A percentile compares a stretch with the other conserved stretches of the same genome.
These are phyloP conservation scores for Colletotrichum plurivorum DNA, from an alignment of 2,329 filamentous ascomycete species.

Conservation along the genomic window DNA sequence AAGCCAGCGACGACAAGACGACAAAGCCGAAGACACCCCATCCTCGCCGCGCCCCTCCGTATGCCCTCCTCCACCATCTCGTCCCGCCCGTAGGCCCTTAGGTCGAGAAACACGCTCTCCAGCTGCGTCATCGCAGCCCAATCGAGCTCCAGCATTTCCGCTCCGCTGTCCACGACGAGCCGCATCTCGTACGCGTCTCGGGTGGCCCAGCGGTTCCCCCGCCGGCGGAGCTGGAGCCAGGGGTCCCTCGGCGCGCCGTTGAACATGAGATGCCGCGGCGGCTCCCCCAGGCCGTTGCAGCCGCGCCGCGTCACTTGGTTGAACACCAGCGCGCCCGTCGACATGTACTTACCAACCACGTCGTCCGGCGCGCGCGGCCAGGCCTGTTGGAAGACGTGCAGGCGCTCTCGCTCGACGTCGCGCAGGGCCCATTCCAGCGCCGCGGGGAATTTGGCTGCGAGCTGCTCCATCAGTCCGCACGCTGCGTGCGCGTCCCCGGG, in stretches of 20 bases:
- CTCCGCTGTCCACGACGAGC: constrained; percentile 15
- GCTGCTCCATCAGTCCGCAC: background rate
- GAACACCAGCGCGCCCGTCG: constrained; percentile 21
- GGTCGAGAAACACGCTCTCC: constrained; percentile 36
- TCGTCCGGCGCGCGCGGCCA: constrained; percentile 10
- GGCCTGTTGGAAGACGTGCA: constrained; percentile 15
- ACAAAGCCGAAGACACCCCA: constrained; percentile 28
- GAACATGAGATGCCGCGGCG: constrained; percentile 29
- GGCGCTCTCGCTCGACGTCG: constrained; percentile 6
- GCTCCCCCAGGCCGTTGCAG: background rate
- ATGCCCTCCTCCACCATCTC: constrained; percentile 4
- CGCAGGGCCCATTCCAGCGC: constrained; percentile 20
- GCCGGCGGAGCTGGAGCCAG: constrained; percentile 15
- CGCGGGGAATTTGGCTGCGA: background rate
- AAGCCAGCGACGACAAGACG: constrained; percentile 29
- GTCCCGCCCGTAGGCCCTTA: constrained; percentile 22
- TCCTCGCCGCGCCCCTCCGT: constrained; percentile 21
- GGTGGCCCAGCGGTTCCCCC: constrained; percentile 10
- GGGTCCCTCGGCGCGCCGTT: constrained; percentile 20
- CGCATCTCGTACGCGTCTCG: constrained; percentile 10
- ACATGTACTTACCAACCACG: constrained; percentile 28
- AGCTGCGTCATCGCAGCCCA: constrained; percentile 30
- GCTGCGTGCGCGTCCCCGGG: background rate
- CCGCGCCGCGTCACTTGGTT: background rate
- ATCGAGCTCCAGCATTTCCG: constrained; percentile 5